Conservation (phyloP, 768 basidiomycete species). For the Gymnopilus dilepis region DNA sequence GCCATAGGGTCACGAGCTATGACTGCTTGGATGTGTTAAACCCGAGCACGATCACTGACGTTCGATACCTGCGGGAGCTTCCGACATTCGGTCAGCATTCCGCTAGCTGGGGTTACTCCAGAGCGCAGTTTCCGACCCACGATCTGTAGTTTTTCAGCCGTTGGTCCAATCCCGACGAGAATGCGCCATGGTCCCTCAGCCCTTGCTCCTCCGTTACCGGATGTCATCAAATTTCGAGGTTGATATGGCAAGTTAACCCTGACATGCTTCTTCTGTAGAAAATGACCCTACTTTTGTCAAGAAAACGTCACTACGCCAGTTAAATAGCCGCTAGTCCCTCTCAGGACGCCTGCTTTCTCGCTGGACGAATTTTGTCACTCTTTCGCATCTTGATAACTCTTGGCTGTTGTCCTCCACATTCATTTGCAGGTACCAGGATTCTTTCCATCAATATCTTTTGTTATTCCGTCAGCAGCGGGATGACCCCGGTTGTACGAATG, state of each 20-base stretch:
- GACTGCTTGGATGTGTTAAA: neutral
- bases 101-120: neutral
- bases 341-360: slow-evolving; percentile 5
- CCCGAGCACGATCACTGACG: slow-evolving; percentile 6
- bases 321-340: slow-evolving; percentile 6
- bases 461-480: neutral
- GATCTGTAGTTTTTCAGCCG: slow-evolving; percentile 1
- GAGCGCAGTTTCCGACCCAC: slow-evolving; percentile 6
- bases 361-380: slow-evolving; percentile 1
- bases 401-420: neutral
- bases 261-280: slow-evolving; percentile 3
- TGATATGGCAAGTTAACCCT: slow-evolving; percentile 18
- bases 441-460: neutral
- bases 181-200: neutral
- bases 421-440: neutral
- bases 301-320: slow-evolving; percentile 2
- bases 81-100: neutral
- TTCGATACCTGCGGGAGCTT: slow-evolving; percentile 6
- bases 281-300: slow-evolving; percentile 8
- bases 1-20: slow-evolving; percentile 11
- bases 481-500: neutral
- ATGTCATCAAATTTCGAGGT: slow-evolving; percentile 10
- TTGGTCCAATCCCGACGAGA: neutral
- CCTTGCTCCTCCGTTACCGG: slow-evolving; percentile 9
- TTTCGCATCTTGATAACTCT: neutral